Percentiles rank a stretch among this genome's conserved stretches.
Evolutionary conservation across 768 basidiomycete species (phyloP).

Genomic region (Cystobasidium ongulense): DNA sequence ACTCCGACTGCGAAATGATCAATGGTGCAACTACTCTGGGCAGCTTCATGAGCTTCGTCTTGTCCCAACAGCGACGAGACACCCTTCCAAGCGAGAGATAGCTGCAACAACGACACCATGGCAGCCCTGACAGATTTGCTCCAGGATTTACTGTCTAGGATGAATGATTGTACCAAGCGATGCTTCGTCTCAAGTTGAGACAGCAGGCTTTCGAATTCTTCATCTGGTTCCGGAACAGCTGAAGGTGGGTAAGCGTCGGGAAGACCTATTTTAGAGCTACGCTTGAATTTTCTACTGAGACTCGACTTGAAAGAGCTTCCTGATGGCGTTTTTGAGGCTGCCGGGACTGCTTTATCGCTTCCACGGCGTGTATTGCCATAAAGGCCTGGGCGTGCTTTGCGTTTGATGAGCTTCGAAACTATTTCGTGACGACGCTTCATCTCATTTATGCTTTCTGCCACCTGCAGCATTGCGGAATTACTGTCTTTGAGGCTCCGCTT

Average conservation of each 20-base stretch:
- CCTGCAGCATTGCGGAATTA: slow-evolving; percentile 36
- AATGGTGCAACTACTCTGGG: slow-evolving; percentile 29
- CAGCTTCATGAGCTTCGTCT: slow-evolving; percentile 14
- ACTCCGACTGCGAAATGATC: slow-evolving; percentile 36
- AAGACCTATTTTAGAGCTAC: background rate
- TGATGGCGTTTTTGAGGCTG: background rate
- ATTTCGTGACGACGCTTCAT: slow-evolving; percentile 38
- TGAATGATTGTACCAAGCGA: background rate
- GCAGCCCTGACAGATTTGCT: slow-evolving; percentile 1
- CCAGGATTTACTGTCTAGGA: slow-evolving; percentile 22
- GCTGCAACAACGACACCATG: slow-evolving; percentile 15
- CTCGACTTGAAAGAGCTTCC: background rate
- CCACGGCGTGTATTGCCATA: background rate
- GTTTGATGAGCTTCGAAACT: slow-evolving; percentile 36
- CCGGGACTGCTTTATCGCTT: background rate
- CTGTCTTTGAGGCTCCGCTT: slow-evolving; percentile 32
- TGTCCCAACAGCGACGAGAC: slow-evolving; percentile 35
- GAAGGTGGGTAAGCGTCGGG: background rate
- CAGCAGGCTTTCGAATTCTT: slow-evolving; percentile 15
- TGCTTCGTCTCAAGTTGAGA: background rate
- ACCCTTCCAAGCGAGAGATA: slow-evolving; percentile 36
- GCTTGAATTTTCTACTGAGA: background rate
- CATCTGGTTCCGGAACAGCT: background rate
- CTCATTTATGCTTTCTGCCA: slow-evolving; percentile 43
- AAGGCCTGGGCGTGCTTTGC: background rate